Evolutionary conservation across 805 yeast species (phyloP), one percentile per base, ranked within the genome.

Genomic region (Spathaspora arborariae): DNA sequence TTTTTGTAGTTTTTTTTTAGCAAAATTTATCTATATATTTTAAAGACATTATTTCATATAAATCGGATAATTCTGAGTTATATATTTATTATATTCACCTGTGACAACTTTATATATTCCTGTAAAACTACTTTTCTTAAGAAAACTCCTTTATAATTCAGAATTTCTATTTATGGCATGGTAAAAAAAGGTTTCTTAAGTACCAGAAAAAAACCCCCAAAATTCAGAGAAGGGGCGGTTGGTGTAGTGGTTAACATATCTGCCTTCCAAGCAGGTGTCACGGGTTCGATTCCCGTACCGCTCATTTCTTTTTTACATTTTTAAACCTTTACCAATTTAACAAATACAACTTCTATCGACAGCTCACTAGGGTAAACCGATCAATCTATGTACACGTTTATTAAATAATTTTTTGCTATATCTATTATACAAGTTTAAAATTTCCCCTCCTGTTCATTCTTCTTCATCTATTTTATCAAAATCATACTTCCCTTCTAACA

Each of bases 201-300:
- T 6, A 2, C 4, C 5, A 10, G 35, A 3, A 7, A 10, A 4
- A 30, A n/a, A 30, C 4, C 4, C 35, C 35, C 10, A 30, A 30
- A 30, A 30, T 10, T 10, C n/a, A 15, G 18, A 30, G n/a, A 37
- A 37, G 36, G 89, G 88, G 85, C 80, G 85, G 84, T 83, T 85
- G 82, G 92, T 85, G 88, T 84, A 85, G 88, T 82, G 91, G 92
- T 81, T 82, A 85, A 81, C 88, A 85, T 84, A 74, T 81, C 80
- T 81, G 89, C 90, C 90, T 85, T 85, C 91, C 91, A 85, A 85
- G 91, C 89, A 81, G 81, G 84, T 74, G 91, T 81, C 88, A 83
- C 79, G 91, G 90, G 92, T 85, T 85, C 92, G 90, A 85, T 82
- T 85, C 92, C 85, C 89, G 85, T 81, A 82, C 83, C 84, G 81